A percentile compares a stretch with the other conserved stretches of the same genome.
phyloP scores from a whole-genome alignment of 106 monocot species.

The Dendrobium officinale region DNA sequence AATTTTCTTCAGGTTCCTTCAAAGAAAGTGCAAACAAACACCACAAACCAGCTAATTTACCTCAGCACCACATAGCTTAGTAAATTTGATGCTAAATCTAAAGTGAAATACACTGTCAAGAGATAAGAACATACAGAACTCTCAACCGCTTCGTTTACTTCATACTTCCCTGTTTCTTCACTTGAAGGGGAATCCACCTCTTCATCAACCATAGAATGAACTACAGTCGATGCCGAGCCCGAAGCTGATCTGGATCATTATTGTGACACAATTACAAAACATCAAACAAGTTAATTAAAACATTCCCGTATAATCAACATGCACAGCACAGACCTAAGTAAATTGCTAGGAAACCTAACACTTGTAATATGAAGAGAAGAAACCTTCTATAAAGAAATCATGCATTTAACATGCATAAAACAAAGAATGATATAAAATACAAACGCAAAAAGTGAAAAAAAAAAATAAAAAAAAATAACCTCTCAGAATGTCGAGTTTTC shows the following conservation, averaged over 20 bases:
- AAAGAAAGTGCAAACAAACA: background rate
- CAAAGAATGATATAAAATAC: background rate
- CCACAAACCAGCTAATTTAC: background rate
- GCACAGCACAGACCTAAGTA: background rate
- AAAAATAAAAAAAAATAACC: slow-evolving; percentile 21
- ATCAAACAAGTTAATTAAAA: background rate
- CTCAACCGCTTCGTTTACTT: slow-evolving; percentile 60
- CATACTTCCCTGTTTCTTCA: slow-evolving; percentile 64
- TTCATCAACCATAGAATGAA: slow-evolving; percentile 45
- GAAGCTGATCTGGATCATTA: slow-evolving; percentile 41
- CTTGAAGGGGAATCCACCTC: slow-evolving; percentile 67
- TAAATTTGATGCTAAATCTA: background rate
- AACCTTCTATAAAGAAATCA: background rate
- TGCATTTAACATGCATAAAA: background rate
- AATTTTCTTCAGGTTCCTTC: slow-evolving; percentile 77
- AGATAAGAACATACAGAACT: slow-evolving; percentile 49
- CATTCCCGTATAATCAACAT: background rate
- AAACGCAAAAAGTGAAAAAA: background rate
- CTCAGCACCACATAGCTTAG: background rate
- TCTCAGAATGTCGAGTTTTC: slow-evolving; percentile 39
- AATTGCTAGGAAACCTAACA: background rate
- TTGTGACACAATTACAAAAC: background rate
- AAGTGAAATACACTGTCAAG: background rate
- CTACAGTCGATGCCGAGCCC: slow-evolving; percentile 40
- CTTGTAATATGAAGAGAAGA: background rate